Evolutionary conservation across 2,329 filamentous ascomycete species (phyloP).

Genomic region (Lecanicillium sp.): DNA sequence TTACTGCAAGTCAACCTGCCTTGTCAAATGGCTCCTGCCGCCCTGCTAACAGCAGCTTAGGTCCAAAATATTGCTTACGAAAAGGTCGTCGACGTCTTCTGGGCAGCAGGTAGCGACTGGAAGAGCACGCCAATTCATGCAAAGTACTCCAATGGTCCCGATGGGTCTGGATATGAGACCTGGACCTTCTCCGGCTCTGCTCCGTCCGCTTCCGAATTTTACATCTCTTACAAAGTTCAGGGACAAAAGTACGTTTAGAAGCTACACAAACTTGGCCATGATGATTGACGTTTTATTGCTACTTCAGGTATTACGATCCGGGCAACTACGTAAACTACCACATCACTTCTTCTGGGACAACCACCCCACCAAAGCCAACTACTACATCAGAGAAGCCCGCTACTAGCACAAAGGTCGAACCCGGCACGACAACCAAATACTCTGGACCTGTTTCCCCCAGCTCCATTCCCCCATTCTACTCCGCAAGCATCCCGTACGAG

Average conservation of each 20-base stretch:
- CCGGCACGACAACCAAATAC: not conserved
- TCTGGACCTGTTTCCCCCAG: not conserved
- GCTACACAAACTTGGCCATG: not conserved
- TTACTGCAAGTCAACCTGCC: not conserved
- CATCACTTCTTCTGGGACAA: not conserved
- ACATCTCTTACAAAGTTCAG: slow-evolving; percentile 2
- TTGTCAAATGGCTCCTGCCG: not conserved
- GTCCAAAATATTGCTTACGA: slow-evolving; percentile 6
- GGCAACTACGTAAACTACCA: slow-evolving; percentile 5
- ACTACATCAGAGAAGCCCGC: not conserved
- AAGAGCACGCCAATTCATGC: slow-evolving; percentile 1
- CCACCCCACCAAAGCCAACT: not conserved
- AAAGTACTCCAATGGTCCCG: slow-evolving; percentile 2
- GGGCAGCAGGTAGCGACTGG: slow-evolving; percentile 1
- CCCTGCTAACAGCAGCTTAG: not conserved
- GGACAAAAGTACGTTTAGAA: not conserved
- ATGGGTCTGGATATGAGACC: not conserved
- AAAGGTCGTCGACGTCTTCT: not conserved
- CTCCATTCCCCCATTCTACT: slow-evolving; percentile 2
- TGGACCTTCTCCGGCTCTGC: slow-evolving; percentile 1
- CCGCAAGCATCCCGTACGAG: slow-evolving; percentile 1
- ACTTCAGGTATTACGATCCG: not conserved
- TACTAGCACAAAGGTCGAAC: not conserved
- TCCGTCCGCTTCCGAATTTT: not conserved
- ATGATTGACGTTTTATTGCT: not conserved